phyloP scores from a whole-genome alignment of 108 stramenopile species.

The Nitzschia palea region DNA sequence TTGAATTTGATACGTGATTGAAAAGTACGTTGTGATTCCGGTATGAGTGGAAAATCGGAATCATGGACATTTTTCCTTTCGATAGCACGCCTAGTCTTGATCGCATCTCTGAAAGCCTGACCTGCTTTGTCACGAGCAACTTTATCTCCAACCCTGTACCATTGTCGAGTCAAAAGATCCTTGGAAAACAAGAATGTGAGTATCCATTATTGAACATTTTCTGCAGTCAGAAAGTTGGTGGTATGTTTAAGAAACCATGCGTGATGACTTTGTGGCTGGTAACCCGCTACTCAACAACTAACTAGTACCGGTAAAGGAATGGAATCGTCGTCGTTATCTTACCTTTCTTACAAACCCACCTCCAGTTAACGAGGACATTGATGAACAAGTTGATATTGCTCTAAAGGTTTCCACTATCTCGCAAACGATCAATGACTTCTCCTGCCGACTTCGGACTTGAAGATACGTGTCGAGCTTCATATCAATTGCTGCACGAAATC shows the following conservation, averaged over 20 bases:
- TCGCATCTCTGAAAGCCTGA: slow-evolving; percentile 23
- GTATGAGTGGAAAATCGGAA: too few relatives aligned
- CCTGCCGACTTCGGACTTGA: slow-evolving; percentile 7
- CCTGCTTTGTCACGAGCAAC: slow-evolving; percentile 24
- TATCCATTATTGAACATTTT: too few relatives aligned
- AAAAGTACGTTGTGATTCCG: too few relatives aligned
- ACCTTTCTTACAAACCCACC: slow-evolving; percentile 25
- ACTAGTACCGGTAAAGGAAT: too few relatives aligned
- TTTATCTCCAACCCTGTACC: slow-evolving; percentile 16
- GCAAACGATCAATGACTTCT: slow-evolving; percentile 23
- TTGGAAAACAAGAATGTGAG: too few relatives aligned
- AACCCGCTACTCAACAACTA: too few relatives aligned
- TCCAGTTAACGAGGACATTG: background rate
- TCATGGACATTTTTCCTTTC: slow-evolving; percentile 6
- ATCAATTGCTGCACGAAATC: slow-evolving; percentile 28
- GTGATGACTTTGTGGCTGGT: too few relatives aligned
- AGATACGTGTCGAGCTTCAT: slow-evolving; percentile 20
- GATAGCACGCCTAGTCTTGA: slow-evolving; percentile 1
- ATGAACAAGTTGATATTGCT: background rate
- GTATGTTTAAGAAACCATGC: too few relatives aligned
- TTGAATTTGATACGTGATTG: too few relatives aligned
- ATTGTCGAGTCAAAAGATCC: slow-evolving; percentile 18
- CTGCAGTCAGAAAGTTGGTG: too few relatives aligned
- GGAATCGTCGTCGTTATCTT: too few relatives aligned
- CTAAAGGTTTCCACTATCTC: slow-evolving; percentile 10